These are phyloP conservation scores for Helianthus annuus DNA, from an alignment of 129 eudicot species.

Conservation along the genomic window HanXRQr2.0-SUNRISE NC_035433.2:5103429-5103928, in stretches of 20 bases:
- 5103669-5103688: background rate
- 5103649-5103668: background rate
- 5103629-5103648: background rate
- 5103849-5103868: slow-evolving; percentile 28
- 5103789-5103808: slow-evolving; percentile 97
- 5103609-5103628: background rate
- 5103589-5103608: background rate
- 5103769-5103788: slow-evolving; percentile 92
- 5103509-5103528: too few relatives aligned
- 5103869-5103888: slow-evolving; percentile 14
- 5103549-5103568: too few relatives aligned
- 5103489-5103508: too few relatives aligned
- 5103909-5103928: slow-evolving; percentile 6
- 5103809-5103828: slow-evolving; percentile 89
- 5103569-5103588: background rate
- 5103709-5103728: slow-evolving; percentile 28
- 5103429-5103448: too few relatives aligned
- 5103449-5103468: too few relatives aligned
- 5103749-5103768: slow-evolving; percentile 86
- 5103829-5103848: slow-evolving; percentile 52
- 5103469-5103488: too few relatives aligned
- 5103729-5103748: slow-evolving; percentile 93
- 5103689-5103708: background rate
- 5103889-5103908: slow-evolving; percentile 18
- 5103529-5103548: too few relatives aligned